Conservation (phyloP, 2,329 filamentous ascomycete species). For the Sarocladiaceae sp. region DNA sequence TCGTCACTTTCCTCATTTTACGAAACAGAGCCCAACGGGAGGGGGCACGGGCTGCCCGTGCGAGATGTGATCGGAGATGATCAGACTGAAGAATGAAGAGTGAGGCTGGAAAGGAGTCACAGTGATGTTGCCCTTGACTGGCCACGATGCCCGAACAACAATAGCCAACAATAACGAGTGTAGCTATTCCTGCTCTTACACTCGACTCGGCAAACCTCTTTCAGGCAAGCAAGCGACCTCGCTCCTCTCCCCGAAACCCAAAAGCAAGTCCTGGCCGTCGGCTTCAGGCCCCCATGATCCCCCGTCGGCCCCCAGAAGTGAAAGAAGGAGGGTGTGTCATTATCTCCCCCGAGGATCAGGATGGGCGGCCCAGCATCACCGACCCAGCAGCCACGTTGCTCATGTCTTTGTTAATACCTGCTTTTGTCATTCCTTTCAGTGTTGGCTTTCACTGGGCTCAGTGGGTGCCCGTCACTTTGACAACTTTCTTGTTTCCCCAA, state of each 20-base stretch:
- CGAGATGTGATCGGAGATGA: too few relatives aligned
- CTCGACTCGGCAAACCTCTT: not conserved
- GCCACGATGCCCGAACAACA: not conserved
- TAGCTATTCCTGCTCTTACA: not conserved
- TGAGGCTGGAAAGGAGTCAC: not conserved
- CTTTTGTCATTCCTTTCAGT: not conserved
- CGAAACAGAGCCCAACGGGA: not conserved
- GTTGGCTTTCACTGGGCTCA: too few relatives aligned
- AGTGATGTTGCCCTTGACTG: not conserved
- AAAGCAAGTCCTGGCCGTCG: not conserved
- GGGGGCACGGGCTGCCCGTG: too few relatives aligned
- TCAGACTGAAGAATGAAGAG: too few relatives aligned
- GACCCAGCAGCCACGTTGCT: not conserved
- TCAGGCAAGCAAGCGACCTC: not conserved
- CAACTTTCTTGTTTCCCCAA: not conserved
- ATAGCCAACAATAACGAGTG: too few relatives aligned
- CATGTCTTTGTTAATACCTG: too few relatives aligned
- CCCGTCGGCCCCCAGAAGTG: not conserved
- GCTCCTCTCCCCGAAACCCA: not conserved
- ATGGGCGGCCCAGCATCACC: conserved; percentile 8
- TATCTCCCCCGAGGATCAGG: not conserved
- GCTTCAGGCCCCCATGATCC: not conserved
- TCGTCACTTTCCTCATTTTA: too few relatives aligned
- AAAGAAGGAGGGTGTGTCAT: not conserved
- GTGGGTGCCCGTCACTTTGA: too few relatives aligned